These are phyloP conservation scores for Aspergillus amoenus DNA, from an alignment of 2,329 filamentous ascomycete species.

Conservation along the genomic window DNA sequence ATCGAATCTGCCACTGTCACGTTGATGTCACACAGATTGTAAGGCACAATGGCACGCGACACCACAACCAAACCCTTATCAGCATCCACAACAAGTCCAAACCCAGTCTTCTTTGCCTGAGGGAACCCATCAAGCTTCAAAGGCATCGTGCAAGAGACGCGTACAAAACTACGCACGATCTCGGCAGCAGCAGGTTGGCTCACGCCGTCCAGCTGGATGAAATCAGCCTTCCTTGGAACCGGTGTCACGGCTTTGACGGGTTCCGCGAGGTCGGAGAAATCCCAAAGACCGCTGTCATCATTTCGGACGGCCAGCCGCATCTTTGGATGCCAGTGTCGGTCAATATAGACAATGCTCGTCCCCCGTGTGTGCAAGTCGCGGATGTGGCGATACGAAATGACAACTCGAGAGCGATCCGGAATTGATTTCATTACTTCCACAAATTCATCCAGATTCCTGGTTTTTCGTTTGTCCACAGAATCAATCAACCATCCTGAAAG, in stretches of 20 bases:
- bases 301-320: slow-evolving; percentile 93
- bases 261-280: slow-evolving; percentile 83
- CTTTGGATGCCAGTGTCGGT: slow-evolving; percentile 93
- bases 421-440: slow-evolving; percentile 87
- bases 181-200: slow-evolving; percentile 88
- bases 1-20: slow-evolving; percentile 96
- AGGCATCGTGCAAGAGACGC: slow-evolving; percentile 89
- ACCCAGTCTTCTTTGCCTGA: slow-evolving; percentile 88
- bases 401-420: slow-evolving; percentile 76
- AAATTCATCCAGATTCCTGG: slow-evolving; percentile 82
- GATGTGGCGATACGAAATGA: slow-evolving; percentile 94
- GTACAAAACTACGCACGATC: slow-evolving; percentile 90
- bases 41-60: slow-evolving; percentile 89
- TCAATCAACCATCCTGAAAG: slow-evolving; percentile 94
- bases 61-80: slow-evolving; percentile 94
- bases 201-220: slow-evolving; percentile 87
- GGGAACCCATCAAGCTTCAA: slow-evolving; percentile 98
- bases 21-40: slow-evolving; percentile 93
- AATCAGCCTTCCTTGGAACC: slow-evolving; percentile 75
- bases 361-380: slow-evolving; percentile 91
- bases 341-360: slow-evolving; percentile 87
- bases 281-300: slow-evolving; percentile 87
- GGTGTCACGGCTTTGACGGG: slow-evolving; percentile 72
- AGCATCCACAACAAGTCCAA: slow-evolving; percentile 95
- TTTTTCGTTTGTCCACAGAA: slow-evolving; percentile 87